phyloP scores from a whole-genome alignment of 2,329 filamentous ascomycete genomes.

The Claviceps fusiformis region DNA sequence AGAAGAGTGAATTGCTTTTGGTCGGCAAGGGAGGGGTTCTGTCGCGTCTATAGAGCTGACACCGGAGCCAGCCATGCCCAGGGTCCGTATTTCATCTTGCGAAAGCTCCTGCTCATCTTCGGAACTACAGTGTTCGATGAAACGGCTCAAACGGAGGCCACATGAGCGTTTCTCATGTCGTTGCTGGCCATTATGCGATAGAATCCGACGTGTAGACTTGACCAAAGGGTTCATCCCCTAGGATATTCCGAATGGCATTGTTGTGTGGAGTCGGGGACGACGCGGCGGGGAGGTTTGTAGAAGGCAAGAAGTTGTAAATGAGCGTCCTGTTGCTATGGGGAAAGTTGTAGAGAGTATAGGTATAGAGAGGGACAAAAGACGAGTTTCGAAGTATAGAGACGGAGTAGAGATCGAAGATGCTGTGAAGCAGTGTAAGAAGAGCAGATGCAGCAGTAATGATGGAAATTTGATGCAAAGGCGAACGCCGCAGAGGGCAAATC shows the following conservation, averaged over 20 bases:
- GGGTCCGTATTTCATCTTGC: neutral
- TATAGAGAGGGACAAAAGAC: neutral
- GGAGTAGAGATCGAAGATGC: neutral
- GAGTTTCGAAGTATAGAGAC: neutral
- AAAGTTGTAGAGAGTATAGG: neutral
- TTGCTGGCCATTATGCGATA: neutral
- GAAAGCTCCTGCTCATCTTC: constrained; percentile 1
- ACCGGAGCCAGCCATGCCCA: neutral
- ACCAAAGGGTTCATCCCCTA: constrained; percentile 1
- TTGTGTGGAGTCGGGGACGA: neutral
- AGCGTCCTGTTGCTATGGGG: neutral
- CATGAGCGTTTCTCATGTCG: neutral
- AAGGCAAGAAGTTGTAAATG: neutral
- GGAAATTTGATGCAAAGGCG: neutral
- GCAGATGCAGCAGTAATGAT: neutral
- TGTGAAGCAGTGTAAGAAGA: neutral
- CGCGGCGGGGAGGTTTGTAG: neutral
- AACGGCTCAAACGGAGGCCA: neutral
- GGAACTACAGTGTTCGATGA: neutral
- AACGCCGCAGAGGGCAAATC: neutral
- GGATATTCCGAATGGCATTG: constrained; percentile 1
- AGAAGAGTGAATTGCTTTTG: neutral
- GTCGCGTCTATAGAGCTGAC: neutral
- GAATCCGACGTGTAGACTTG: neutral
- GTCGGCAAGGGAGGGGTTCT: neutral